Percentiles rank a stretch among this genome's conserved stretches.
phyloP scores from a whole-genome alignment of 2,329 filamentous ascomycete species.

The Claviceps digitariae region DNA sequence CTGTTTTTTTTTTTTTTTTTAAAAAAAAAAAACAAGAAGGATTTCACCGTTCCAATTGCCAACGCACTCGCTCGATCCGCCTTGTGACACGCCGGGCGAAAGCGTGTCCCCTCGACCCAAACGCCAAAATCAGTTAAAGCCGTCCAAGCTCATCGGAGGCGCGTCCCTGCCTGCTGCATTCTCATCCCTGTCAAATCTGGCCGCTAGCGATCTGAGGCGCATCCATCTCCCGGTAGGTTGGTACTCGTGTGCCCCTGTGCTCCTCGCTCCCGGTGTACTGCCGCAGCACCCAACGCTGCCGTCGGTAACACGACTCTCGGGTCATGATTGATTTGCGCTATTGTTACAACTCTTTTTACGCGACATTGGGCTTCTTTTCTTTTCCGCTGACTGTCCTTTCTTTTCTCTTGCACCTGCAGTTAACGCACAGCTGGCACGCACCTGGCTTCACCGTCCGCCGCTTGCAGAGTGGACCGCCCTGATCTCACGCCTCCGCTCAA shows the following conservation, averaged over 20 bases:
- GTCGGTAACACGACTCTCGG: neutral
- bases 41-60: neutral
- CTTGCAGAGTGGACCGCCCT: neutral
- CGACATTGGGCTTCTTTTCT: neutral
- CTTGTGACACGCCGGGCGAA: neutral
- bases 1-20: too few species aligned
- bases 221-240: constrained; percentile 7
- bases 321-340: neutral
- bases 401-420: neutral
- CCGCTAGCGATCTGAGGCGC: constrained; percentile 9
- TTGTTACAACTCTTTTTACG: neutral
- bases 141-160: neutral
- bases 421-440: constrained; percentile 1
- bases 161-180: constrained; percentile 6
- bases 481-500: neutral
- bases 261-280: constrained; percentile 5
- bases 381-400: neutral
- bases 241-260: constrained; percentile 8
- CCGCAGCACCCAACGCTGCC: constrained; percentile 1
- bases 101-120: neutral
- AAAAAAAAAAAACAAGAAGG: neutral
- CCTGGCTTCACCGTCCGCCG: neutral
- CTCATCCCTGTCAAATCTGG: constrained; percentile 12
- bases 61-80: neutral
- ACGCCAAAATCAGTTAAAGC: neutral